phyloP scores from a whole-genome alignment of 805 yeast species.

The Kodamaea restingae region DNA sequence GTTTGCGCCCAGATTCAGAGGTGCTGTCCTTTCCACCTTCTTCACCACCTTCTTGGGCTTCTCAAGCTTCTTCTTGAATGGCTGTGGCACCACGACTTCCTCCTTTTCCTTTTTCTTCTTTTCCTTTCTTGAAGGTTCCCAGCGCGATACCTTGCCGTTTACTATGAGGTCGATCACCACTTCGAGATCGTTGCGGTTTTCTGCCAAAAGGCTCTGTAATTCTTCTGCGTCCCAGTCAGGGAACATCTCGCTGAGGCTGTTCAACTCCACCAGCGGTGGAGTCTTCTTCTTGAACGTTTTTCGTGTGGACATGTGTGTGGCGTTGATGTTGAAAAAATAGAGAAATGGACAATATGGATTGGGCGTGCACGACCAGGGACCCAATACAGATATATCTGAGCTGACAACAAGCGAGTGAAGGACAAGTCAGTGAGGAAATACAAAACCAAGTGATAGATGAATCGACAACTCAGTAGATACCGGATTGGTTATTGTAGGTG shows the following conservation, averaged over 20 bases:
- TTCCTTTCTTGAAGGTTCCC: constrained; percentile 89
- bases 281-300: constrained; percentile 44
- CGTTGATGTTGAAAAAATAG: constrained; percentile 2
- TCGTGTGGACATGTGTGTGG: constrained; percentile 30
- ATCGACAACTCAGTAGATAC: too few species aligned
- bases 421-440: too few species aligned
- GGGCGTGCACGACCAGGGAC: constrained; percentile 2
- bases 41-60: constrained; percentile 11
- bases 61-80: constrained; percentile 9
- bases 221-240: constrained; percentile 94
- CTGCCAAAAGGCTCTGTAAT: constrained; percentile 67
- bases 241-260: constrained; percentile 77
- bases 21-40: constrained; percentile 6
- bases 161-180: constrained; percentile 82
- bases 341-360: background rate
- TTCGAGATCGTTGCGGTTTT: constrained; percentile 69
- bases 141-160: constrained; percentile 82
- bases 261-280: constrained; percentile 25
- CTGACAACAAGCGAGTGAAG: too few species aligned
- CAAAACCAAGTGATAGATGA: too few species aligned
- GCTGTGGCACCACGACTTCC: constrained; percentile 8
- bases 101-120: constrained; percentile 38
- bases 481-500: too few species aligned
- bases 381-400: background rate
- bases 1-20: constrained; percentile 8